A percentile compares a stretch with the other conserved stretches of the same genome.
Conservation (phyloP, 148 eudicot genomes). For the Rhododendron griersonianum region DNA sequence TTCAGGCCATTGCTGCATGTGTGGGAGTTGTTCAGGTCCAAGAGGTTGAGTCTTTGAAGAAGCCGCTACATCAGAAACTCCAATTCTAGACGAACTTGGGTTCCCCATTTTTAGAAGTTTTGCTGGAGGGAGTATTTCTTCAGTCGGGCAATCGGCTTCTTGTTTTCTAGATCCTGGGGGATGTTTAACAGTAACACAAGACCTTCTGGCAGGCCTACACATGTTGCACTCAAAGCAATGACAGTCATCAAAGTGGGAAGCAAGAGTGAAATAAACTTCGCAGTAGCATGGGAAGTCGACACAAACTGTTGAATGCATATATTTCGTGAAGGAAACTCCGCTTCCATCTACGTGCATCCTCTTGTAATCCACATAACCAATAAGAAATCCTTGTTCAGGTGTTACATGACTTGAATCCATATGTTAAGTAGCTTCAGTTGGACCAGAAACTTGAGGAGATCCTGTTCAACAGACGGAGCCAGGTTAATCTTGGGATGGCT, state of each 20-base stretch:
- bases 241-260: conserved; percentile 52
- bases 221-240: conserved; percentile 29
- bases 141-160: conserved; percentile 2
- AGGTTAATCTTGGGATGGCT: background rate
- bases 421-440: conserved; percentile 6
- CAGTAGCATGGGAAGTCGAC: conserved; percentile 35
- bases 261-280: conserved; percentile 19
- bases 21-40: conserved; percentile 12
- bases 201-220: conserved; percentile 31
- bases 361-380: conserved; percentile 30
- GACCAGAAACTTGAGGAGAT: conserved; percentile 10
- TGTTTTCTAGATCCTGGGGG: conserved; percentile 12
- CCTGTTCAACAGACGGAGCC: background rate
- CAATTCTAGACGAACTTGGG: conserved; percentile 12
- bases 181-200: conserved; percentile 11
- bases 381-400: conserved; percentile 24
- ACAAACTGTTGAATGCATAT: conserved; percentile 45
- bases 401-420: conserved; percentile 2
- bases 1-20: background rate
- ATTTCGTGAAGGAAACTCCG: conserved; percentile 32
- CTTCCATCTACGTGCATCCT: conserved; percentile 13
- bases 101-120: conserved; percentile 38
- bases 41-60: conserved; percentile 8
- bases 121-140: conserved; percentile 21
- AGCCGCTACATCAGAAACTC: conserved; percentile 16